Base-by-base conservation (phyloP, 352 stramenopile genomes). In the Elongisporangium undulatum region DNA sequence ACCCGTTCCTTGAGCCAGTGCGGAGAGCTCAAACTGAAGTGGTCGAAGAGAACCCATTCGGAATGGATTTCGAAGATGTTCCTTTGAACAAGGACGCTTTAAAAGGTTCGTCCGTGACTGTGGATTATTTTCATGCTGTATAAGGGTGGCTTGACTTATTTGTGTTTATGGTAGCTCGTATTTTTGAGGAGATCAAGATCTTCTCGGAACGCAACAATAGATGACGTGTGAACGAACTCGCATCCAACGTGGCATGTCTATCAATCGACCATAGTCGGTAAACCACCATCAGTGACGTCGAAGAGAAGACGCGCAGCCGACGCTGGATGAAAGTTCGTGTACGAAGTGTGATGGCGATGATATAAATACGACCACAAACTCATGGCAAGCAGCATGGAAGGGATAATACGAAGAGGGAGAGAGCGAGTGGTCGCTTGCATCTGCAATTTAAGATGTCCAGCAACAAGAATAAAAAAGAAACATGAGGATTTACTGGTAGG, bases 61-160 rank as follows among this genome's bases (percentile, higher is more conserved):
- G 82, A 56, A 96, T 96, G 87, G 85, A 94, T 55, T 94, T 96
- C 68, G 87, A 96, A 56, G 94, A 96, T 53, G 83, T 94, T 17
- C 80, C 72, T 34, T 60, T 96, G 26, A 81, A 93, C 67, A 93
- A 93, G 67, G 83, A 90, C 8, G 71, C 82, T 23, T 62, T 96
- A n/a, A 96, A 96, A 84, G 74, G 86, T 95, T 61, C 23, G 39
- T 71, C 2, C 29, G 49, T 19, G 8, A 21, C 15, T 55, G 21
- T 15, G 10, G 19, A 45, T 67, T 20, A 52, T 24, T 49, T 15
- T 6, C 17, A 45, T 58, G 26, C 1, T 34, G 16, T 56, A 19
- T 56, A 63, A 19, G 50, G 6, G 15, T n/a, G 12, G 16, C n/a
- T 56, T 22, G 41, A 38, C 39, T 56, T 12, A 49, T 8, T 21